These are phyloP conservation scores for Acanthamoeba sp. DNA, from an alignment of 208 protist genomes.

Conservation along the genomic window DNA sequence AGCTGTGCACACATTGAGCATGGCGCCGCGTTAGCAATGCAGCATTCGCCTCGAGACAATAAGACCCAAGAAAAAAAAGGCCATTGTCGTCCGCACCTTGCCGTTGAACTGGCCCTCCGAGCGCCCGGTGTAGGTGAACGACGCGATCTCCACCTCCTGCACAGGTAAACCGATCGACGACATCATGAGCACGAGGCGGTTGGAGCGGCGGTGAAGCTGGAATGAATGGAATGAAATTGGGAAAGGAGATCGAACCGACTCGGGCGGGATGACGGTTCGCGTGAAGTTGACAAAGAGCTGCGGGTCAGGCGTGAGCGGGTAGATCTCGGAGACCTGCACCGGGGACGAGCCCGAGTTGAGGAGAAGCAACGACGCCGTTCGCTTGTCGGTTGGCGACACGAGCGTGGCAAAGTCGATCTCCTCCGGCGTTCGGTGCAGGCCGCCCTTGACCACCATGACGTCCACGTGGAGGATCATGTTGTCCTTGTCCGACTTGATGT, in stretches of 20 bases:
- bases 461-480: constrained; percentile 75
- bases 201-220: not conserved
- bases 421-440: constrained; percentile 69
- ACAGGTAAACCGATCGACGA: too few relatives aligned
- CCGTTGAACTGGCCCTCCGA: constrained; percentile 69
- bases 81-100: not conserved
- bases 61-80: not conserved
- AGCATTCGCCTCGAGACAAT: not conserved
- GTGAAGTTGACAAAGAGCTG: constrained; percentile 71
- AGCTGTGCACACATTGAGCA: too few relatives aligned
- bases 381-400: constrained; percentile 36
- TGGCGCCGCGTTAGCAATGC: too few relatives aligned
- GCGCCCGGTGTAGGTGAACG: constrained; percentile 49
- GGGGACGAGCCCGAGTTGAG: constrained; percentile 66
- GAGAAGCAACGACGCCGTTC: constrained; percentile 1
- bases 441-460: constrained; percentile 62
- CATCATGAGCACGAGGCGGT: not conserved
- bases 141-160: constrained; percentile 59
- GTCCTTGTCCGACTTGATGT: constrained; percentile 73
- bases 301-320: constrained; percentile 63
- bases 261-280: constrained; percentile 42
- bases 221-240: not conserved
- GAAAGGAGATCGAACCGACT: not conserved
- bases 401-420: constrained; percentile 72
- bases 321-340: constrained; percentile 73